These are phyloP conservation scores for Leishmania mexicana DNA, from an alignment of 208 protist species.

Conservation along the genomic window DNA sequence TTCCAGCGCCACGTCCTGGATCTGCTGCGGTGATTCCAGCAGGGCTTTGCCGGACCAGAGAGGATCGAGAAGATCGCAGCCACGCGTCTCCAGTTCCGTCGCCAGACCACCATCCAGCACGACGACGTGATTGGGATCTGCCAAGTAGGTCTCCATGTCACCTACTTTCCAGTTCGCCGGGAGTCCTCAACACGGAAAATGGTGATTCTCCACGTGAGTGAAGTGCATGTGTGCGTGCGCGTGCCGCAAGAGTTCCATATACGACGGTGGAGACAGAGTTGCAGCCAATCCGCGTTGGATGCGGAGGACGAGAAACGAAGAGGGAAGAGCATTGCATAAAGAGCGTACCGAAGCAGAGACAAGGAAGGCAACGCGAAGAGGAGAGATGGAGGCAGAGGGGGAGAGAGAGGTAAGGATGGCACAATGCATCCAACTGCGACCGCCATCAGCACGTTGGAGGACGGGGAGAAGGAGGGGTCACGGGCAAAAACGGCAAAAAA, in stretches of 20 bases:
- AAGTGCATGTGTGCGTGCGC: conserved; percentile 6
- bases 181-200: background rate
- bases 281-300: background rate
- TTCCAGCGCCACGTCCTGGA: conserved; percentile 36
- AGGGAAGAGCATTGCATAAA: background rate
- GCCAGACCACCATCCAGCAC: conserved; percentile 64
- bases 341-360: background rate
- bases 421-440: background rate
- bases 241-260: background rate
- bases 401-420: background rate
- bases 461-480: background rate
- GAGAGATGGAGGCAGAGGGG: background rate
- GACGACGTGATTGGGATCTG: conserved; percentile 33
- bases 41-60: conserved; percentile 71
- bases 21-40: conserved; percentile 37
- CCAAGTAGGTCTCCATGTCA: conserved; percentile 34
- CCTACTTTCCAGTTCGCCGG: background rate
- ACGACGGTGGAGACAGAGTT: background rate
- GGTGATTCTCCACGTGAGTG: background rate
- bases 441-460: background rate
- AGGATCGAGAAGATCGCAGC: conserved; percentile 50
- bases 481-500: background rate
- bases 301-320: background rate
- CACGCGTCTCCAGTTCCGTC: conserved; percentile 55
- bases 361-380: background rate